A percentile compares a stretch with the other conserved stretches of the same genome.
phyloP scores from a whole-genome alignment of 495 filamentous ascomycete species.

The Daldinia bambusicola region DNA sequence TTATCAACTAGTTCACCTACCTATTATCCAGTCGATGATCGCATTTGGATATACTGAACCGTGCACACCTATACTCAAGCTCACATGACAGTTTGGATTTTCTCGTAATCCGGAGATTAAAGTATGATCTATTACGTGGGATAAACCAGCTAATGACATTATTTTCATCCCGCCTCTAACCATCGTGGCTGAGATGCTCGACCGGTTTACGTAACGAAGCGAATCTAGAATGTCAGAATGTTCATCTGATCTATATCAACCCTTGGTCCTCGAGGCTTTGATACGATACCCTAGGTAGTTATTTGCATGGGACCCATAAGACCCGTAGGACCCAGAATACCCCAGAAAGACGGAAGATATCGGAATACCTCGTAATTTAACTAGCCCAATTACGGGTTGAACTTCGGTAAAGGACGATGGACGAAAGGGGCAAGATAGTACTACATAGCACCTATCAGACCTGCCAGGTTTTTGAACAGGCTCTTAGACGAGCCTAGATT shows the following conservation, averaged over 20 bases:
- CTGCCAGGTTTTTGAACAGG: background rate
- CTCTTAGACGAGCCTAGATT: slow-evolving; percentile 18
- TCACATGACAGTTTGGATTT: slow-evolving; percentile 26
- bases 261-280: slow-evolving; percentile 11
- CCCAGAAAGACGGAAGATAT: slow-evolving; percentile 33
- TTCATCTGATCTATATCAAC: slow-evolving; percentile 18
- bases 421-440: slow-evolving; percentile 21
- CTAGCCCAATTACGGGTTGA: slow-evolving; percentile 46
- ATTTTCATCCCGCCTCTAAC: slow-evolving; percentile 22
- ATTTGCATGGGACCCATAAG: slow-evolving; percentile 17
- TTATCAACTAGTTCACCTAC: background rate
- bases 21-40: slow-evolving; percentile 8
- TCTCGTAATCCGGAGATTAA: slow-evolving; percentile 18
- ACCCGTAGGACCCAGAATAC: slow-evolving; percentile 16
- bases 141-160: background rate
- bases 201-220: slow-evolving; percentile 34
- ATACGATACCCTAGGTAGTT: slow-evolving; percentile 18
- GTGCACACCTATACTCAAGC: background rate
- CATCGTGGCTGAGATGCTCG: slow-evolving; percentile 32
- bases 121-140: slow-evolving; percentile 30
- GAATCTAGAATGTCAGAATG: slow-evolving; percentile 7
- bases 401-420: slow-evolving; percentile 37
- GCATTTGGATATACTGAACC: background rate
- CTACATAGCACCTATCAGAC: background rate
- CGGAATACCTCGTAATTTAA: slow-evolving; percentile 25